Evolutionary conservation across 768 basidiomycete species (phyloP), one percentile per base, ranked within the genome.

Genomic region (Amanita muscaria): DNA sequence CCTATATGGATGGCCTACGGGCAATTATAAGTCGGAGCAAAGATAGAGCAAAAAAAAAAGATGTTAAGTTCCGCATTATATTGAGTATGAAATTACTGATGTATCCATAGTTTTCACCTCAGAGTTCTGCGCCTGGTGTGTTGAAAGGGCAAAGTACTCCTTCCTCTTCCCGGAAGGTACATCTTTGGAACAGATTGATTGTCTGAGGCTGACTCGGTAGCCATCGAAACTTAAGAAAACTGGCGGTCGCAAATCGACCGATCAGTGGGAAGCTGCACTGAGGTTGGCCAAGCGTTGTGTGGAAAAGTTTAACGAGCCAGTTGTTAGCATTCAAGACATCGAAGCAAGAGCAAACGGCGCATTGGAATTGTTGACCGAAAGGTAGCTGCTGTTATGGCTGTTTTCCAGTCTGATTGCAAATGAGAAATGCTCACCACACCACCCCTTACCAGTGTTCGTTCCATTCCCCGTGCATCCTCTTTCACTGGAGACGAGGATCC

Each of bases 361-460:
- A n/a, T n/a, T n/a, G n/a, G n/a, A n/a, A 14, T 48, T 51, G 29
- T 23, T 51, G 30, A 44, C 37, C 36, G 32, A 40, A 48, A 48
- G 47, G 50, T 47, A 33, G 30, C 22, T n/a, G 16, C 30, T 25
- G 37, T 24, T 47, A 1, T 32, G 12, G 22, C 15, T 31, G 5
- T 38, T 31, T 39, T 22, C 44, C n/a, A 24, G n/a, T 29, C 27
- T 3, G 29, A 31, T 22, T 19, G 23, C 23, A 15, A 19, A 15
- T n/a, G n/a, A n/a, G n/a, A n/a, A n/a, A n/a, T n/a, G n/a, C 12
- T 37, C 51, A 40, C 42, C 32, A 53, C 41, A 50, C 51, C 42
- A 22, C 33, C 16, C 48, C 41, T n/a, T n/a, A n/a, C n/a, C n/a
- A n/a, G n/a, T n/a, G n/a, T n/a, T n/a, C n/a, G n/a, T n/a, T n/a